Evolutionary conservation across 345 rosid genomes (phyloP), one percentile per base, ranked within the genome.

Genomic region (Cochlearia excelsa): DNA sequence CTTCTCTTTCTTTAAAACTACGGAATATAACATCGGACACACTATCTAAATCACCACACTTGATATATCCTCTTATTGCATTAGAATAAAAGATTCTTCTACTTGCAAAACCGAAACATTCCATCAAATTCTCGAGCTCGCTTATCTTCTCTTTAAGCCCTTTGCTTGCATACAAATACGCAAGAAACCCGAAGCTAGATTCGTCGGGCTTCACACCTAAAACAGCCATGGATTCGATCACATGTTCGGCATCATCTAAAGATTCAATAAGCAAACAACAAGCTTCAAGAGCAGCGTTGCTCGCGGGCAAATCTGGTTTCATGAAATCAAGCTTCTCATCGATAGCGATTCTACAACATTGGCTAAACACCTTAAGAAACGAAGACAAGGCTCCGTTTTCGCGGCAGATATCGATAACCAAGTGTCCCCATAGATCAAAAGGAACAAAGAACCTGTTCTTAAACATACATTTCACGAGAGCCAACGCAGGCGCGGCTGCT

Each of bases 401-500:
- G 9, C 78, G 65, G 57, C 90, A 67, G 39, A 79, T 74, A 35
- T 84, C 90, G 66, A 79, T 76, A 6, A 88, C 46, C 4, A 75
- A 48, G 59, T 54, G 56, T 59, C 96, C 96, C 96, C 96, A 91
- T 54, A 79, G 67, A 26, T 54, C 69, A 68, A 85, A 84, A 33
- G 98, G 95, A 77, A 88, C 65, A 65, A 84, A 88, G 69, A 71
- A 84, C 78, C 96, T 82, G 80, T 81, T 84, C 51, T 79, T 83
- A 34, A 86, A 71, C 90, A 91, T 81, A 59, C 81, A 81, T 43
- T 77, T 75, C 46, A 86, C 66, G 43, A 88, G 69, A 39, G 95
- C 85, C 79, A 88, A 81, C 50, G 96, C 95, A 47, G 90, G 90
- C 29, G 77, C 75, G 0, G 82, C 73, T 3, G 84, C 54, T 51